A percentile compares a stretch with the other conserved stretches of the same genome.
phyloP scores from a whole-genome alignment of 495 filamentous ascomycete genomes.

The Tirmania nivea region DNA sequence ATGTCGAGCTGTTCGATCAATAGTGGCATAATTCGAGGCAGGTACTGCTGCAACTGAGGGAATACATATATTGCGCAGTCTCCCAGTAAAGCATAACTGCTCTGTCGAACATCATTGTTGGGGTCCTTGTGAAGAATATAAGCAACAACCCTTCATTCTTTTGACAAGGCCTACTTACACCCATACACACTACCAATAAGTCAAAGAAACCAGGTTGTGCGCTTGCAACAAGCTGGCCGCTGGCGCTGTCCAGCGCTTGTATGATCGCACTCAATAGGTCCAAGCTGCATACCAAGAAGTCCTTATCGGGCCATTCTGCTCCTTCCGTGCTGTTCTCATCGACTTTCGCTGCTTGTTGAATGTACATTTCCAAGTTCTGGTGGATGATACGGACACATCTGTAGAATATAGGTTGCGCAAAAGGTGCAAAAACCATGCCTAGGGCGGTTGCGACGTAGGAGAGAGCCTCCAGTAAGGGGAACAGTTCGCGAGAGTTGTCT shows the following conservation, averaged over 20 bases:
- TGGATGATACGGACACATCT: slow-evolving; percentile 82
- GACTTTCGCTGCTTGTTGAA: slow-evolving; percentile 25
- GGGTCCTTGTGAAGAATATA: slow-evolving; percentile 33
- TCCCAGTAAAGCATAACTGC: slow-evolving; percentile 82
- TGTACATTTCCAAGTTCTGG: slow-evolving; percentile 58
- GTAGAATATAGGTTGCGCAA: slow-evolving; percentile 59
- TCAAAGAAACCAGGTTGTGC: slow-evolving; percentile 75
- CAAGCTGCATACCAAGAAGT: slow-evolving; percentile 89
- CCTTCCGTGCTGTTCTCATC: slow-evolving; percentile 31
- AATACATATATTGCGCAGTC: slow-evolving; percentile 95
- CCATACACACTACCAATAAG: slow-evolving; percentile 76
- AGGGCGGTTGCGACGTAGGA: slow-evolving; percentile 85
- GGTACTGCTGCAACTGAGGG: slow-evolving; percentile 50
- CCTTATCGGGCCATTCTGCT: slow-evolving; percentile 71
- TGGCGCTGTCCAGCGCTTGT: slow-evolving; percentile 67
- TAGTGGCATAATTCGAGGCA: slow-evolving; percentile 51
- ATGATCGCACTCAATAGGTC: slow-evolving; percentile 88
- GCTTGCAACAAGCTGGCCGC: slow-evolving; percentile 47
- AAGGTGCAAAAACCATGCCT: slow-evolving; percentile 60
- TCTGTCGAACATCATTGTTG: slow-evolving; percentile 85
- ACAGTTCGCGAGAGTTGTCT: slow-evolving; percentile 81
- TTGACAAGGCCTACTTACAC: slow-evolving; percentile 6
- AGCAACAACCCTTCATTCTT: neutral
- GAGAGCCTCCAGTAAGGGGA: slow-evolving; percentile 83
- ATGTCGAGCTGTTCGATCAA: slow-evolving; percentile 76